Conservation (phyloP, 108 stramenopile species). For the Heterococcus sp. region DNA sequence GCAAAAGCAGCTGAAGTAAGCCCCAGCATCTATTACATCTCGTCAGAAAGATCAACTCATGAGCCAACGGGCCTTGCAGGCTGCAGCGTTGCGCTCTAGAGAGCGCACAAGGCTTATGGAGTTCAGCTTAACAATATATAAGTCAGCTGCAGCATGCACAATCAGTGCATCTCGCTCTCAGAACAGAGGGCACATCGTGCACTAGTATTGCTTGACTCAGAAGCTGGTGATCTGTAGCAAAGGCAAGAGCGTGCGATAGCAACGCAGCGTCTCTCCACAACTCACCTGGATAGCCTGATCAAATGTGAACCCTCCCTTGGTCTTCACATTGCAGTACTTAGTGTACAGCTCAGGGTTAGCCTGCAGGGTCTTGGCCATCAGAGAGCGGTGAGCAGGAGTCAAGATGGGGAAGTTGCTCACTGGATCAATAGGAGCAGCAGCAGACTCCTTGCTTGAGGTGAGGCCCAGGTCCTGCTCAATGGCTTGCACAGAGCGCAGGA, state of each 20-base stretch:
- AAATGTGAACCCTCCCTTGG: conserved; percentile 34
- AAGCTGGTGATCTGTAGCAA: no score
- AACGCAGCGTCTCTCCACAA: no score
- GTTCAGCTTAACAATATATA: neutral
- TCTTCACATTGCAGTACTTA: conserved; percentile 42
- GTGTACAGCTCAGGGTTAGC: conserved; percentile 31
- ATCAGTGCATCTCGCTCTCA: no score
- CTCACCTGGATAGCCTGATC: conserved; percentile 35
- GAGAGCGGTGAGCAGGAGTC: conserved; percentile 30
- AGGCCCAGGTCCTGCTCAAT: conserved; percentile 30
- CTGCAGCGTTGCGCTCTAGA: neutral
- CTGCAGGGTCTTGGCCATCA: conserved; percentile 20
- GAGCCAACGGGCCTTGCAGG: neutral
- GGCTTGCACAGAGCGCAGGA: conserved; percentile 25
- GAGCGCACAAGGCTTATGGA: neutral
- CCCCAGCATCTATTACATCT: neutral
- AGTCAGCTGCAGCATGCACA: no score
- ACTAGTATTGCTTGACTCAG: no score
- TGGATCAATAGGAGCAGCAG: conserved; percentile 2
- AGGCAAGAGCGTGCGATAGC: no score
- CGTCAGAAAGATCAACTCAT: neutral
- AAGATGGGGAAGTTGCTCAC: conserved; percentile 41
- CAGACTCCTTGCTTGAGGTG: conserved; percentile 8
- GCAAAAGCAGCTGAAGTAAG: neutral
- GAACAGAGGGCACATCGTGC: no score